These are phyloP conservation scores for Thinopyrum elongatum DNA, from an alignment of 176 grass and related monocot species.

Conservation along the genomic window DNA sequence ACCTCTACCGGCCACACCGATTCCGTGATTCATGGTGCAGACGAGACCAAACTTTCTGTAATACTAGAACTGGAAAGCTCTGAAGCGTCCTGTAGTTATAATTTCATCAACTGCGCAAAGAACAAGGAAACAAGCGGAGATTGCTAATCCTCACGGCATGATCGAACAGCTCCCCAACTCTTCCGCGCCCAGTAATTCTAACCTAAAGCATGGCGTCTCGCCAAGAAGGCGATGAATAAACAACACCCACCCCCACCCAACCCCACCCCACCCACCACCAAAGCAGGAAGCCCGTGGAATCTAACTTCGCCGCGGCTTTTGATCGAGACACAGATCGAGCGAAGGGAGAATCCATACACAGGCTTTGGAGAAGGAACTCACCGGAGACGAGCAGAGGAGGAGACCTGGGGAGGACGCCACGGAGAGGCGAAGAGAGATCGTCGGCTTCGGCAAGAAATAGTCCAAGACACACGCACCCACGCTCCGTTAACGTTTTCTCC, in stretches of 20 bases:
- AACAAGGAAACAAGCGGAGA: background rate
- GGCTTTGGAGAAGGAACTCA: constrained; percentile 5
- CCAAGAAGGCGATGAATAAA: background rate
- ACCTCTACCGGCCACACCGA: background rate
- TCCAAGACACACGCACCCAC: background rate
- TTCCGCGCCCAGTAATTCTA: background rate
- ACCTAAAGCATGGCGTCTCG: background rate
- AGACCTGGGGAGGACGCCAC: background rate
- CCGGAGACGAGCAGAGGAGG: background rate
- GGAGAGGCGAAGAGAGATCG: background rate
- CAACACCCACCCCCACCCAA: no score
- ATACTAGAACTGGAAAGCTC: background rate
- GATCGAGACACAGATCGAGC: background rate
- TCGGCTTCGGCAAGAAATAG: background rate
- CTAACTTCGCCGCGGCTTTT: background rate
- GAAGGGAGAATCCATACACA: background rate
- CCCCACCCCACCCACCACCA: background rate
- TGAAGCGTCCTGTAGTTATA: background rate
- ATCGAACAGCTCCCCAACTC: background rate
- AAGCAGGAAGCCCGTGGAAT: constrained; percentile 12
- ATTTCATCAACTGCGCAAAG: background rate
- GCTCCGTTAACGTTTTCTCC: background rate
- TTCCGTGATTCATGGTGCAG: background rate
- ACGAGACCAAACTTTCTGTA: background rate
- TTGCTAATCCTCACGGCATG: background rate